Evolutionary conservation across 2,329 filamentous ascomycete genomes (phyloP), one percentile per base, ranked within the genome.

Genomic region (Penicillium sp.): DNA sequence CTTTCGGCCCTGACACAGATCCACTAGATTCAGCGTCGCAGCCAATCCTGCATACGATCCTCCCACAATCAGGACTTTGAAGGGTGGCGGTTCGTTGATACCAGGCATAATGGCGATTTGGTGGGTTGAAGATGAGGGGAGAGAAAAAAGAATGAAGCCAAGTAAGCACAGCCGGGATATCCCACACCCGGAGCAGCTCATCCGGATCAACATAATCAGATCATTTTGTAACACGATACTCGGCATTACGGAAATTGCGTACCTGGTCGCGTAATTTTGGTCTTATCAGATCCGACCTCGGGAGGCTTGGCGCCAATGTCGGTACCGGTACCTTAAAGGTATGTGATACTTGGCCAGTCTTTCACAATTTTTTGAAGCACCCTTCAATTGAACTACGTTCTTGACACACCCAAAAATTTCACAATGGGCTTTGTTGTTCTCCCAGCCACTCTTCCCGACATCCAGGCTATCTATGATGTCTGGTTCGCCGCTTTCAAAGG

Each of bases 31-130:
- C 59, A 88, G 72, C 7, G 84, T 81, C 1, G 83, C 80, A 6
- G 86, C 82, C 6, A 91, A 79, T 24, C 88, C 88, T 24, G 80
- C 82, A 63, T 91, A 91, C 42, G 85, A 87, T 58, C 86, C 87
- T 34, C 88, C 88, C n/a, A 87, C 79, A 52, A 91, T 77, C 44
- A 91, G 78, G 31, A 91, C 77, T 62, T 74, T 81, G 68, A 81
- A 65, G 1, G 66, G 64, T 8, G 65, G 64, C 9, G 53, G 42
- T 44, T 57, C 50, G 50, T 61, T 48, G 34, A 59, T 45, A 44
- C 52, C 44, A 47, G 57, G 55, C 59, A 61, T 61, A 10, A 11
- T 18, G 24, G 16, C 22, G 21, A 29, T 45, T 10, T 8, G 32
- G 27, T 24, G 16, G 24, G 22, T 31, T 29, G 36, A 16, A 5